These are phyloP conservation scores for Baeospora myosura DNA, from an alignment of 1,284 basidiomycete species.

Conservation along the genomic window DNA sequence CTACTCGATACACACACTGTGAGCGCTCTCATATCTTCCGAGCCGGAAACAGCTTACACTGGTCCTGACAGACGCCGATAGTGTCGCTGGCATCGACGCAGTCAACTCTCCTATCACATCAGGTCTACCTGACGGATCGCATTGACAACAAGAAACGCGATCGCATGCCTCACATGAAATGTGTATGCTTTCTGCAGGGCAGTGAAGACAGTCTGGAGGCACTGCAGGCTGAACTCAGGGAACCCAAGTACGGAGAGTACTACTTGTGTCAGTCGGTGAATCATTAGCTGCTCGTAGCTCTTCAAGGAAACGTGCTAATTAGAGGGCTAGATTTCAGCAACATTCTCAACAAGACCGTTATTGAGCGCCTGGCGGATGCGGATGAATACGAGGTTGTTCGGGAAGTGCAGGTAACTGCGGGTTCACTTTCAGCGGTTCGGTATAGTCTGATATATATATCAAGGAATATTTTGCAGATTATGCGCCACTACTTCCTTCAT, in stretches of 20 bases:
- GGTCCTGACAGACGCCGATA: slow-evolving; percentile 76
- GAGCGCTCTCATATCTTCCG: slow-evolving; percentile 20
- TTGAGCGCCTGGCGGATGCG: slow-evolving; percentile 89
- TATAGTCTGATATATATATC: slow-evolving; percentile 6
- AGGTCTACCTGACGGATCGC: slow-evolving; percentile 96
- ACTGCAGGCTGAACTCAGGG: slow-evolving; percentile 76
- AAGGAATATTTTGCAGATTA: slow-evolving; percentile 97
- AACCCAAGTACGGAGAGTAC: slow-evolving; percentile 94
- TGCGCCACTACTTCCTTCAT: slow-evolving; percentile 75
- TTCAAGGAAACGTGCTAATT: slow-evolving; percentile 12
- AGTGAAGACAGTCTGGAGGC: slow-evolving; percentile 77
- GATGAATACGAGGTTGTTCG: slow-evolving; percentile 96
- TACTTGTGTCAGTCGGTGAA: slow-evolving; percentile 90
- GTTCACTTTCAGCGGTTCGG: slow-evolving; percentile 3
- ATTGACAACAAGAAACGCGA: slow-evolving; percentile 90
- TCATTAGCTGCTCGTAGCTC: slow-evolving; percentile 26
- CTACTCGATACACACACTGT: slow-evolving; percentile 95
- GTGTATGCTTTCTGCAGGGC: slow-evolving; percentile 87
- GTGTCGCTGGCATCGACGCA: slow-evolving; percentile 94
- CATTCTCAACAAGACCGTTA: slow-evolving; percentile 80
- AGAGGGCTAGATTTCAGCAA: slow-evolving; percentile 83
- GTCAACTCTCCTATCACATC: slow-evolving; percentile 88
- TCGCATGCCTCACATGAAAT: slow-evolving; percentile 92
- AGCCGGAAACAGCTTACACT: slow-evolving; percentile 6
- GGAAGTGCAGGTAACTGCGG: slow-evolving; percentile 76